A percentile compares a stretch with the other conserved stretches of the same genome.
Evolutionary conservation across 495 filamentous ascomycete species (phyloP).

Genomic region (Articulospora tetracladia): DNA sequence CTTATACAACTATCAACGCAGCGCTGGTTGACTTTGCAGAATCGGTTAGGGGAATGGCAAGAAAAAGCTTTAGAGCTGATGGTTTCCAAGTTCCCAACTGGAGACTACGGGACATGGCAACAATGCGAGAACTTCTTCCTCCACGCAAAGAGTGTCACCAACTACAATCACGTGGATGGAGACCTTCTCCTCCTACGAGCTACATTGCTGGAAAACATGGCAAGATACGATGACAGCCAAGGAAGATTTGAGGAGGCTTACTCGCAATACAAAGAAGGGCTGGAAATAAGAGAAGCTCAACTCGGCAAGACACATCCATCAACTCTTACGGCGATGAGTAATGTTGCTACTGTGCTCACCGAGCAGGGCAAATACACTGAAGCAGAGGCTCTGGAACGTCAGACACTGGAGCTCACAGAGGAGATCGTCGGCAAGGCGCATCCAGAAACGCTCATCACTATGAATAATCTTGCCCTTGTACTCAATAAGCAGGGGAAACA

Average conservation of each 20-base stretch:
- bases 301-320: conserved; percentile 31
- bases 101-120: conserved; percentile 31
- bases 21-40: background rate
- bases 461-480: conserved; percentile 35
- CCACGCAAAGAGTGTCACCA: conserved; percentile 33
- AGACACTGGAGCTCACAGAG: conserved; percentile 27
- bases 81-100: conserved; percentile 30
- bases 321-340: conserved; percentile 21
- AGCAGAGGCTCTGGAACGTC: conserved; percentile 22
- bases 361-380: conserved; percentile 23
- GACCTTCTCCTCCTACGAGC: background rate
- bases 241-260: conserved; percentile 4
- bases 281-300: background rate
- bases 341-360: conserved; percentile 2
- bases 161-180: background rate
- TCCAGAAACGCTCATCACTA: conserved; percentile 33
- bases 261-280: background rate
- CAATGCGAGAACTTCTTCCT: conserved; percentile 34
- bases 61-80: conserved; percentile 15
- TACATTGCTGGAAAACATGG: conserved; percentile 6
- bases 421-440: conserved; percentile 33
- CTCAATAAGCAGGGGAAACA: conserved; percentile 27
- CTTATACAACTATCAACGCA: background rate
- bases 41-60: background rate
- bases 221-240: conserved; percentile 4